These are phyloP conservation scores for Plasmodium malariae DNA, from an alignment of 169 alveolate species.

Conservation along the genomic window DNA sequence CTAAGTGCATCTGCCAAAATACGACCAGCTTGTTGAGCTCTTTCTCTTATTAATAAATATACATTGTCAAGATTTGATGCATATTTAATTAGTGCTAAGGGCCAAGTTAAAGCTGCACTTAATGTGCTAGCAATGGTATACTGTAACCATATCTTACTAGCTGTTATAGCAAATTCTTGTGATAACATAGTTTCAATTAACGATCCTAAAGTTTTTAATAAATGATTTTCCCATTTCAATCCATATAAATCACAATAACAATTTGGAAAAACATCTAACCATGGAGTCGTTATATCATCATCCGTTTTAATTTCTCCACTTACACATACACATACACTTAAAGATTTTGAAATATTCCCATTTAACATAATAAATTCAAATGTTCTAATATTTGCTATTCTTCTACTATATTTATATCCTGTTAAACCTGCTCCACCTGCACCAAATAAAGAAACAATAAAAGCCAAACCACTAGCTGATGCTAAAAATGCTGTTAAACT, in stretches of 20 bases:
- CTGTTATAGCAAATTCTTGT: conserved; percentile 86
- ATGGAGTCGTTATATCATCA: conserved; percentile 82
- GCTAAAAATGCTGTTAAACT: conserved; percentile 86
- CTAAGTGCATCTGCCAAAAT: conserved; percentile 92
- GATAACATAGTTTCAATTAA: conserved; percentile 78
- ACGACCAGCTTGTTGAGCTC: conserved; percentile 92
- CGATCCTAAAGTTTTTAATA: conserved; percentile 80
- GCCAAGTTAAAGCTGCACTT: conserved; percentile 89
- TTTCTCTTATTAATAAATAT: conserved; percentile 89
- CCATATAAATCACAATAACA: conserved; percentile 84
- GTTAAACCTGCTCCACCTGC: conserved; percentile 90
- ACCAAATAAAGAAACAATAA: conserved; percentile 87
- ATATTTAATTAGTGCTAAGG: conserved; percentile 89
- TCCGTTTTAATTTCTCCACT: conserved; percentile 83
- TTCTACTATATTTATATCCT: conserved; percentile 87
- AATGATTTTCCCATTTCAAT: conserved; percentile 84
- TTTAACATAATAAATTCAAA: conserved; percentile 86
- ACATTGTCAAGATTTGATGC: conserved; percentile 92
- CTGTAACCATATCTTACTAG: conserved; percentile 84
- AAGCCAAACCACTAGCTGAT: conserved; percentile 88
- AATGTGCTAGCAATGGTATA: conserved; percentile 82
- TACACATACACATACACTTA: conserved; percentile 86
- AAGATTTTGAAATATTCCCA: conserved; percentile 82
- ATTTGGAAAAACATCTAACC: conserved; percentile 85
- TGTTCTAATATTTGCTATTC: conserved; percentile 81